Evolutionary conservation across 306 rosid genomes (phyloP), one percentile per base, ranked within the genome.

Genomic region (Prunus mira): DNA sequence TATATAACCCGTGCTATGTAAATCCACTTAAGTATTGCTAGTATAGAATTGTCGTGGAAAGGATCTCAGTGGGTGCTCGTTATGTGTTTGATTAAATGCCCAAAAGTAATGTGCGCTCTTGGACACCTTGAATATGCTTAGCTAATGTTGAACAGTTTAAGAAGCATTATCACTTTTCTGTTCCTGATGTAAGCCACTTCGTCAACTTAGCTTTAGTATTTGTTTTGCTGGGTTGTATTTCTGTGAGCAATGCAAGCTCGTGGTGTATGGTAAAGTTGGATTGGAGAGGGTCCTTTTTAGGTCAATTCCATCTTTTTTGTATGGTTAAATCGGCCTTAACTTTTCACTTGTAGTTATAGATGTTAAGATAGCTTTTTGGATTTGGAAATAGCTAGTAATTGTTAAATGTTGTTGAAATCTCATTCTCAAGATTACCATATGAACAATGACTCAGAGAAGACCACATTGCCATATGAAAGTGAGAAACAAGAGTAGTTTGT

Each of bases 41-140:
- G 5, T 20, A 27, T 30, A 47, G 0, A 3, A 2, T 79, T 3
- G 5, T 15, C 13, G 67, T 13, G 28, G 34, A 52, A 65, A 57
- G 19, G 12, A 24, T 25, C 51, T 55, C 5, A 27, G 24, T 34
- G 69, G 32, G 66, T 75, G 76, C 81, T 67, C 24, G 46, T 51
- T 47, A 88, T 65, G 78, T 92, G 93, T 85, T 87, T 82, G 91
- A 82, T 56, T 9, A 25, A 88, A 84, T 82, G 90, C 80, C 71
- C 67, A 22, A 58, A 5, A 54, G 57, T 47, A 5, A 54, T 62
- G 51, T 52, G 19, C 19, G 56, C 41, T 69, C 47, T 52, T 62
- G 51, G 76, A 45, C 25, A 46, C 70, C 66, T 43, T 11, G 5
- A 63, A 47, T 55, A 34, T 34, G 65, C 3, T 71, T 43, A 45